Conservation (phyloP, 148 eudicot genomes). For the Rheum nobile region DNA sequence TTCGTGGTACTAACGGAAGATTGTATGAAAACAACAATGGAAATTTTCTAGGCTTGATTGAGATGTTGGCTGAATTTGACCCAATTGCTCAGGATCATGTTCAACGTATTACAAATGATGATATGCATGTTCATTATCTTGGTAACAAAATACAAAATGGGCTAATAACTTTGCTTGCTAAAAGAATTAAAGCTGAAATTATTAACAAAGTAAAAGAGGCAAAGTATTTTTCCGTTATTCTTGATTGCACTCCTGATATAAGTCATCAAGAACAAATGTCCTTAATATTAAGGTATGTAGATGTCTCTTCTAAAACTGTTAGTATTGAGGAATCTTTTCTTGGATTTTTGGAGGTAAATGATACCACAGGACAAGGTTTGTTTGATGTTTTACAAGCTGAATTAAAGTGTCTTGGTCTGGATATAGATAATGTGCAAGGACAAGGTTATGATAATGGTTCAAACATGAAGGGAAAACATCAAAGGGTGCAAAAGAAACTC, state of each 20-base stretch:
- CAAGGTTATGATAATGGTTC: conserved; percentile 13
- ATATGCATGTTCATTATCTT: no score
- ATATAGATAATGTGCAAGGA: conserved; percentile 5
- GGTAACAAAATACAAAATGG: no score
- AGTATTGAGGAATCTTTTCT: no score
- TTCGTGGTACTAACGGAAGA: conserved; percentile 3
- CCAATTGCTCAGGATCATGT: background rate
- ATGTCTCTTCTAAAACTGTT: no score
- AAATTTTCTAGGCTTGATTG: conserved; percentile 12
- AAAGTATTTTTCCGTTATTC: no score
- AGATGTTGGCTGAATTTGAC: conserved; percentile 18
- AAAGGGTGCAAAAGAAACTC: conserved; percentile 12
- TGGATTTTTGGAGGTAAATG: no score
- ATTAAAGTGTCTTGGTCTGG: conserved; percentile 7
- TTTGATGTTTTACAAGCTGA: no score
- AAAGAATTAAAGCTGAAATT: no score
- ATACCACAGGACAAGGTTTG: background rate
- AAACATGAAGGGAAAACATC: conserved; percentile 9
- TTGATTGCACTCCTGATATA: no score
- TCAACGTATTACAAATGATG: no score
- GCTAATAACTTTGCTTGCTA: no score
- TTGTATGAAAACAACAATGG: conserved; percentile 12
- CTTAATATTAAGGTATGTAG: background rate
- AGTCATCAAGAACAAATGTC: background rate
- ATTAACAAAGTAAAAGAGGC: no score